These are phyloP conservation scores for Psidium guajava DNA, from an alignment of 345 rosid species.

Conservation along the genomic window DNA sequence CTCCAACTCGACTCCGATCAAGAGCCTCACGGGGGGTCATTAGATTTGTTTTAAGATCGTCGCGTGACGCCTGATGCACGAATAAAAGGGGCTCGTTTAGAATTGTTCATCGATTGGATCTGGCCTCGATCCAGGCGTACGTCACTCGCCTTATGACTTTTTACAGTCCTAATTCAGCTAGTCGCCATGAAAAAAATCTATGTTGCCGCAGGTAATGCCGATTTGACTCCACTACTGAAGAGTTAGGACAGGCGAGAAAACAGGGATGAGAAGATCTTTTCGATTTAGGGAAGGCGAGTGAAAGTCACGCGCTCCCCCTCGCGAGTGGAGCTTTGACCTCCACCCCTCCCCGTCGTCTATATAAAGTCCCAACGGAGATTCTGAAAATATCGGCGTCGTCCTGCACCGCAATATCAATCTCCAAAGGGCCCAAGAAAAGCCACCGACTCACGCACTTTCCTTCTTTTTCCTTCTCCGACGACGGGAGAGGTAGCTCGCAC, in stretches of 20 bases:
- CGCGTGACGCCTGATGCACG: background rate
- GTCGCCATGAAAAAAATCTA: background rate
- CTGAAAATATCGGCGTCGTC: background rate
- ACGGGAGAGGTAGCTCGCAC: background rate
- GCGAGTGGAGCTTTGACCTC: background rate
- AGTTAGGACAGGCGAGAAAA: background rate
- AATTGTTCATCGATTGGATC: fast-evolving
- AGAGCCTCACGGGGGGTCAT: background rate
- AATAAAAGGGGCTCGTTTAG: background rate
- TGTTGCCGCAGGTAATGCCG: background rate
- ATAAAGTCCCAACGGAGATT: background rate
- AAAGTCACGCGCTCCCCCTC: background rate
- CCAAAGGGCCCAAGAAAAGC: background rate
- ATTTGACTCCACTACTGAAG: background rate
- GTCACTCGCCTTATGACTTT: background rate
- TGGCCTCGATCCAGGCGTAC: fast-evolving
- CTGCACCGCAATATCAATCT: background rate
- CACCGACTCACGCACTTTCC: background rate
- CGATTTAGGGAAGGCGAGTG: background rate
- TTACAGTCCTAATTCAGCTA: background rate
- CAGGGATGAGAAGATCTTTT: background rate
- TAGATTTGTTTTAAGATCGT: background rate
- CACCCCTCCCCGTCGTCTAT: background rate
- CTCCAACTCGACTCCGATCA: background rate
- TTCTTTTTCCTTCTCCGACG: background rate